Evolutionary conservation across 2,329 filamentous ascomycete genomes (phyloP).

Genomic region (Pseudopithomyces chartarum): DNA sequence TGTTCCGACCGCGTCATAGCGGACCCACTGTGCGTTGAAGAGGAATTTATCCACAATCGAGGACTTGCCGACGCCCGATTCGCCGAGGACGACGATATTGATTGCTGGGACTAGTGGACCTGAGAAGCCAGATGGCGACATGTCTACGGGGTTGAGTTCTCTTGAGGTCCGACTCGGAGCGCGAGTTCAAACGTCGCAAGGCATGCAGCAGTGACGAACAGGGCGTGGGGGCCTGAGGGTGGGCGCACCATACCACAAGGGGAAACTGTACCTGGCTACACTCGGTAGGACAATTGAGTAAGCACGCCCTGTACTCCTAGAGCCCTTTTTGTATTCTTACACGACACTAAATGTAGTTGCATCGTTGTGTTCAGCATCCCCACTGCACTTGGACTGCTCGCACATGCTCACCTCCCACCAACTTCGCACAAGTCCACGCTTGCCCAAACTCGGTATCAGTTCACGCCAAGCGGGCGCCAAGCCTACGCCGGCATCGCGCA

Average conservation of each 20-base stretch:
- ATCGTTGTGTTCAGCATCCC: too few relatives aligned
- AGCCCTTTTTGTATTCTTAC: neutral
- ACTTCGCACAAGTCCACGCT: neutral
- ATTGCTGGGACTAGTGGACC: neutral
- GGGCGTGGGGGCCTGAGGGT: neutral
- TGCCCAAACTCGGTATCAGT: neutral
- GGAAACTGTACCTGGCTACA: neutral
- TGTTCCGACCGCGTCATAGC: slow-evolving; percentile 14
- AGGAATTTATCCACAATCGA: slow-evolving; percentile 29
- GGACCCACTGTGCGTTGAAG: slow-evolving; percentile 13
- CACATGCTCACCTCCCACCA: neutral
- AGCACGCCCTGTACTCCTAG: too few relatives aligned
- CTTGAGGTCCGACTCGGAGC: too few relatives aligned
- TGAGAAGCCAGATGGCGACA: neutral
- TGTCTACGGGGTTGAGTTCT: too few relatives aligned
- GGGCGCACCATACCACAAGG: neutral
- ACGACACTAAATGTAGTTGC: neutral
- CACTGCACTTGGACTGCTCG: neutral
- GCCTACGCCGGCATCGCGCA: neutral
- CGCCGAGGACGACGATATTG: slow-evolving; percentile 26
- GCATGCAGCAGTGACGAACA: neutral
- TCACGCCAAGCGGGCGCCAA: slow-evolving; percentile 2
- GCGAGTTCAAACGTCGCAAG: too few relatives aligned
- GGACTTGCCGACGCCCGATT: slow-evolving; percentile 30
- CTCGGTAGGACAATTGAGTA: too few relatives aligned